Conservation (phyloP, 805 yeast species). For the Starmera quercuum region DNA sequence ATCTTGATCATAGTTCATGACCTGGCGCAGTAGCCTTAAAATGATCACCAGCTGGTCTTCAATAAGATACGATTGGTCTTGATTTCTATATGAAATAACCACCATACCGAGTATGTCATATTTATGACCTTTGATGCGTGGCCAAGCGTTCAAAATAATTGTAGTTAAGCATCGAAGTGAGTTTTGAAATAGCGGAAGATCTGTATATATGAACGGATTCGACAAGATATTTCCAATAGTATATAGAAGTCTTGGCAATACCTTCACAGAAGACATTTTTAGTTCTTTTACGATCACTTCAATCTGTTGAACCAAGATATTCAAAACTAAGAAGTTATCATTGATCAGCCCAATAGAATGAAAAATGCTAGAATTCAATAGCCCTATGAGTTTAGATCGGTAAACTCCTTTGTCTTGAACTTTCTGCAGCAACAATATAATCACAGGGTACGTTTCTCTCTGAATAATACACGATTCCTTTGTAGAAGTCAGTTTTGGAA, state of each 20-base stretch:
- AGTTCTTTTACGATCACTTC: slow-evolving; percentile 4
- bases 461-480: slow-evolving; percentile 9
- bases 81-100: slow-evolving; percentile 7
- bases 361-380: slow-evolving; percentile 14
- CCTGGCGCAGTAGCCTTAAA: background rate
- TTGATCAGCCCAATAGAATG: slow-evolving; percentile 10
- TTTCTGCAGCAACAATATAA: slow-evolving; percentile 7
- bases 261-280: slow-evolving; percentile 4
- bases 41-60: slow-evolving; percentile 1
- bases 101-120: slow-evolving; percentile 16
- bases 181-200: slow-evolving; percentile 6
- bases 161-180: slow-evolving; percentile 8
- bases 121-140: slow-evolving; percentile 10
- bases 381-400: slow-evolving; percentile 4
- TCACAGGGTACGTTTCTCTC: slow-evolving; percentile 9
- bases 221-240: slow-evolving; percentile 13
- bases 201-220: slow-evolving; percentile 15
- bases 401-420: background rate
- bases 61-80: slow-evolving; percentile 2
- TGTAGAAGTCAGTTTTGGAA: slow-evolving; percentile 18
- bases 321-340: slow-evolving; percentile 12
- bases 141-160: slow-evolving; percentile 15
- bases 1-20: background rate
- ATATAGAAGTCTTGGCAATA: slow-evolving; percentile 14
- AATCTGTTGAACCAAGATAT: slow-evolving; percentile 6